Base-by-base conservation (phyloP, 2,329 filamentous ascomycete genomes). In the Aspergillus sp. region DNA sequence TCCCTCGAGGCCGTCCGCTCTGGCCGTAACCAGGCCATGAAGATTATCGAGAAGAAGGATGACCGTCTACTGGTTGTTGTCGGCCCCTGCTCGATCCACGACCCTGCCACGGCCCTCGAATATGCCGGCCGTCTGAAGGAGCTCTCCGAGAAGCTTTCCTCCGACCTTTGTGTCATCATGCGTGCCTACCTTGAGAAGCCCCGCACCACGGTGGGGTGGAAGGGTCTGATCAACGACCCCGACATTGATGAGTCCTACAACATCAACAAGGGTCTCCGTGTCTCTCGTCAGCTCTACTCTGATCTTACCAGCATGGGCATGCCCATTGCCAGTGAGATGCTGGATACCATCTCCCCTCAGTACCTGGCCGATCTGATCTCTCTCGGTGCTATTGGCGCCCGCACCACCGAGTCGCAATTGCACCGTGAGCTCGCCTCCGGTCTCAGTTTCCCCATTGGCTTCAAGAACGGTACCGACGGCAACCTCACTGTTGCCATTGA, bases 391-490 rank as follows among this genome's bases (percentile, higher is more conserved):
- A 96, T 99, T 73, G 95, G 95, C 64, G 95, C 95, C 47, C 88
- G 95, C 67, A 99, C 95, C 47, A 99, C 95, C 53, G 95, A 99
- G 82, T 95, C 91, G 58, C 95, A 99, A 81, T 84, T 98, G 67
- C 95, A 99, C 81, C 90, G 95, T 65, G 95, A 99, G 82, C 87
- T 99, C 64, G 95, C 95, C 5, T 96, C 91, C 28, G 95, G 95
- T 69, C 85, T 98, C 57, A 96, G 91, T 60, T 98, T 97, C 89
- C 95, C 95, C 21, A 93, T 99, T 67, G 95, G 95, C 61, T 99
- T 97, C 89, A 99, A 99, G 87, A 99, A 99, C 79, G 95, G 95
- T 63, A 99, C 95, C 23, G 95, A 99, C 72, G 95, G 95, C 45
- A 92, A 90, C 69, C 82, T 99, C 59, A 88, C 87, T 28, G 93